phyloP scores from a whole-genome alignment of 768 basidiomycete species.

The Lactarius hatsudake region DNA sequence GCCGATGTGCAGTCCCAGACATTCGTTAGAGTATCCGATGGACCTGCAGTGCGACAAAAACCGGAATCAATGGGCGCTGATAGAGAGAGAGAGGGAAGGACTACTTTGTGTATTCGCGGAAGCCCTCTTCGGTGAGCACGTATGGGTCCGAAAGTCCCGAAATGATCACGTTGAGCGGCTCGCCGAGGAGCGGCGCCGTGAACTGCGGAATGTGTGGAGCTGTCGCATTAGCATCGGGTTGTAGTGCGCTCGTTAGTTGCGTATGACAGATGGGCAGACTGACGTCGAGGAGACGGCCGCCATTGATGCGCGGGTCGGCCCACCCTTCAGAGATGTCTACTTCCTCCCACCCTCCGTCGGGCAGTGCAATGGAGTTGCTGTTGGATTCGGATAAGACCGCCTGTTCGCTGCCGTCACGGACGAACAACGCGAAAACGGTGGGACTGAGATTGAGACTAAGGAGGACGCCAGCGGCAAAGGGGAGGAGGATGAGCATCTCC shows the following conservation, averaged over 20 bases:
- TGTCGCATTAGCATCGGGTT: background rate
- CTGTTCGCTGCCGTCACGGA: background rate
- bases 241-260: background rate
- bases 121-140: slow-evolving; percentile 70
- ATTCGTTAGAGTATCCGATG: slow-evolving; percentile 80
- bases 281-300: slow-evolving; percentile 77
- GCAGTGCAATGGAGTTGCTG: background rate
- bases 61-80: background rate
- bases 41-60: slow-evolving; percentile 44
- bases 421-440: slow-evolving; percentile 2
- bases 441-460: background rate
- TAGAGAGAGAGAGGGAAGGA: slow-evolving; percentile 31
- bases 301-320: slow-evolving; percentile 68
- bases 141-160: slow-evolving; percentile 76
- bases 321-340: slow-evolving; percentile 40
- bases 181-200: slow-evolving; percentile 62
- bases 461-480: background rate
- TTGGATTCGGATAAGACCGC: background rate
- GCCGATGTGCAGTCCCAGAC: slow-evolving; percentile 76
- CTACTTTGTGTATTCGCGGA: slow-evolving; percentile 74
- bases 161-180: slow-evolving; percentile 83
- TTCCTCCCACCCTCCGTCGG: slow-evolving; percentile 5
- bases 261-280: slow-evolving; percentile 31
- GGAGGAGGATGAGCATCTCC: slow-evolving; percentile 4
- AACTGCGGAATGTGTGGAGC: slow-evolving; percentile 43